Percentiles rank a stretch among this genome's conserved stretches.
Conservation (phyloP, 2,329 filamentous ascomycete genomes). For the Byssochlamys sp. region DNA sequence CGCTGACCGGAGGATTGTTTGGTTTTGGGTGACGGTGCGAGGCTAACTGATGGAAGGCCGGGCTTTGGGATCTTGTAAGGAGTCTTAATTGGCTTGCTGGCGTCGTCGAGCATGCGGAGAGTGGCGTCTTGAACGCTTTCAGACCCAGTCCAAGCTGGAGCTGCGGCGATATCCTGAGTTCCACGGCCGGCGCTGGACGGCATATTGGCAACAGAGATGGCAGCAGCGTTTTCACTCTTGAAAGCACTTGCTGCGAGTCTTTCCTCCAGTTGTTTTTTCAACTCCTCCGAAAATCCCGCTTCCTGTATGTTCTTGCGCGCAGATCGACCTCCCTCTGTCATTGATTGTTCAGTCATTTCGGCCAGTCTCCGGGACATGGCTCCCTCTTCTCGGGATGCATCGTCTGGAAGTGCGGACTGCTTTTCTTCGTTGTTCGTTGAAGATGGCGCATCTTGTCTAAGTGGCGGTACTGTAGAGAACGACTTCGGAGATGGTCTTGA, state of each 20-base stretch:
- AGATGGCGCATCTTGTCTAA: slow-evolving; percentile 13
- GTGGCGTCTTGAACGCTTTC: slow-evolving; percentile 67
- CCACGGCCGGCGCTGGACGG: slow-evolving; percentile 57
- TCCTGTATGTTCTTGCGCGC: slow-evolving; percentile 50
- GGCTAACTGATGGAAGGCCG: slow-evolving; percentile 30
- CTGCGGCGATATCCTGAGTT: slow-evolving; percentile 57
- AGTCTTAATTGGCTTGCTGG: slow-evolving; percentile 47
- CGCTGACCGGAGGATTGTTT: slow-evolving; percentile 39
- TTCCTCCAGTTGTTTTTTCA: slow-evolving; percentile 50
- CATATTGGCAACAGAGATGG: slow-evolving; percentile 45
- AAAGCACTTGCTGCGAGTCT: slow-evolving; percentile 50
- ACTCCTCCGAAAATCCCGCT: slow-evolving; percentile 53
- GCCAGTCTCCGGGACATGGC: slow-evolving; percentile 51
- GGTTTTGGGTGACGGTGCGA: slow-evolving; percentile 37
- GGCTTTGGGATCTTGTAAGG: slow-evolving; percentile 33
- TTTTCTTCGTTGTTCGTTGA: slow-evolving; percentile 9
- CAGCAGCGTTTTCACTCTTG: slow-evolving; percentile 42
- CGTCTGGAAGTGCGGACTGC: slow-evolving; percentile 2
- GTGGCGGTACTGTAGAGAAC: slow-evolving; percentile 12
- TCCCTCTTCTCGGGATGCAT: slow-evolving; percentile 35
- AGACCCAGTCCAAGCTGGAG: slow-evolving; percentile 65
- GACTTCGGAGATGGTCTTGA: background rate
- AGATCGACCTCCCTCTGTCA: slow-evolving; percentile 46
- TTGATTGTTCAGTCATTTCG: slow-evolving; percentile 51
- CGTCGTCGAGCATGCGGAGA: slow-evolving; percentile 65